Evolutionary conservation across 768 basidiomycete species (phyloP).

Genomic region (Amylocystis lapponica): DNA sequence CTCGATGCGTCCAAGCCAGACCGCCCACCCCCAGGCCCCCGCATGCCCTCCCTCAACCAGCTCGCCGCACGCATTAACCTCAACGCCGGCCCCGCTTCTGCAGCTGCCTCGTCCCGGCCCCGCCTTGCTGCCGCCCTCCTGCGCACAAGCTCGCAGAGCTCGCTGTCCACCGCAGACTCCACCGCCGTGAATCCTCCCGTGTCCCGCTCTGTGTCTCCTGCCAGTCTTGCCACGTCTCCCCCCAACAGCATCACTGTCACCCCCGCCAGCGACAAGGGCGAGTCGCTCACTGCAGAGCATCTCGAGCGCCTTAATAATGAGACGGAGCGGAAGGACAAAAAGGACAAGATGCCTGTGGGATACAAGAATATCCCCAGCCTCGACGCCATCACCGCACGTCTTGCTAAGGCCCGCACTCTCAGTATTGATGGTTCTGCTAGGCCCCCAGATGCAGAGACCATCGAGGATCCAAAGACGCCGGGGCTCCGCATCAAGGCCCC

Average conservation of each 20-base stretch:
- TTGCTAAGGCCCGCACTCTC: slow-evolving; percentile 65
- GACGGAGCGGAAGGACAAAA: slow-evolving; percentile 28
- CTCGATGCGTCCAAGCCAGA: slow-evolving; percentile 35
- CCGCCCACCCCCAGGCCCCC: slow-evolving; percentile 25
- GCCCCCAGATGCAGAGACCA: slow-evolving; percentile 72
- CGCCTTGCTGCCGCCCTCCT: slow-evolving; percentile 71
- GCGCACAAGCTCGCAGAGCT: slow-evolving; percentile 51
- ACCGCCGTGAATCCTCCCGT: slow-evolving; percentile 59
- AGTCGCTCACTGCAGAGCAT: slow-evolving; percentile 60
- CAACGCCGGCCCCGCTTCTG: slow-evolving; percentile 26
- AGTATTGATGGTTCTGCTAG: slow-evolving; percentile 53
- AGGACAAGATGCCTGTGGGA: slow-evolving; percentile 45
- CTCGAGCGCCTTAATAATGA: slow-evolving; percentile 62
- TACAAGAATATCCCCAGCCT: slow-evolving; percentile 88
- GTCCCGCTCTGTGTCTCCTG: slow-evolving; percentile 66
- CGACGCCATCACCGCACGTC: slow-evolving; percentile 77
- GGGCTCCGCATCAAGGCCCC: slow-evolving; percentile 61
- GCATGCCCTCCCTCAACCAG: slow-evolving; percentile 74
- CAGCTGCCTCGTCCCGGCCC: slow-evolving; percentile 44
- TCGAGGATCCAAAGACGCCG: slow-evolving; percentile 80
- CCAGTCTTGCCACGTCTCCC: slow-evolving; percentile 40
- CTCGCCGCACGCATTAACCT: slow-evolving; percentile 72
- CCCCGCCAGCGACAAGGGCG: slow-evolving; percentile 35
- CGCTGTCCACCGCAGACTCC: slow-evolving; percentile 57
- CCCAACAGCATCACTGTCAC: slow-evolving; percentile 39